These are phyloP conservation scores for Coniochaeta prunicola DNA, from an alignment of 2,329 filamentous ascomycete genomes.

Conservation along the genomic window DNA sequence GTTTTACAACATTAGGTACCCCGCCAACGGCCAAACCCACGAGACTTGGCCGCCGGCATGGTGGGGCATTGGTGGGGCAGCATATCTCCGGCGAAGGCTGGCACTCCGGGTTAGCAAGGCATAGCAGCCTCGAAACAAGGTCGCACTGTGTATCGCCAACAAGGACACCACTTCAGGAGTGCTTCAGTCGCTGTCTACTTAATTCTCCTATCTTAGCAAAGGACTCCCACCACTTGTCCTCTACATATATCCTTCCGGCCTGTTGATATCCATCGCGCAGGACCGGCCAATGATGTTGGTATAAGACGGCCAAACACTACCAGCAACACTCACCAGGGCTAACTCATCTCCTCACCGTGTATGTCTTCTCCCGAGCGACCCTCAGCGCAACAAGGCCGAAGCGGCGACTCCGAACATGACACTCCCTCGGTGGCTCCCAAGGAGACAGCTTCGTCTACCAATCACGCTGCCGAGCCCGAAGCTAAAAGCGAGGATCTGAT, in stretches of 20 bases:
- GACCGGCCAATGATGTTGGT: not conserved
- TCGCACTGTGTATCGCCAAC: not conserved
- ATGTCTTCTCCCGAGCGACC: slow-evolving; percentile 18
- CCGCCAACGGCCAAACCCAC: not conserved
- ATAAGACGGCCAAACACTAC: not conserved
- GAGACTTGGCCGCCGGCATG: not conserved
- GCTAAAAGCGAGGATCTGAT: not conserved
- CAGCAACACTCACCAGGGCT: not conserved
- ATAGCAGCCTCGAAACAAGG: not conserved
- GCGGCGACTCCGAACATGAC: slow-evolving; percentile 10
- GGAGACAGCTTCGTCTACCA: slow-evolving; percentile 3
- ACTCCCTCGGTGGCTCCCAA: slow-evolving; percentile 3
- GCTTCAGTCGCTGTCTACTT: not conserved
- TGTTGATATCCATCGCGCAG: not conserved
- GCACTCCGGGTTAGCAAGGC: too few species aligned
- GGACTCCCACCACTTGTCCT: too few species aligned
- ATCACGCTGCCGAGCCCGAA: not conserved
- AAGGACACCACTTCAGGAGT: not conserved
- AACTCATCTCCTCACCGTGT: slow-evolving; percentile 6
- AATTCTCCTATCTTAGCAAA: too few species aligned
- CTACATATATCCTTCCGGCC: too few species aligned
- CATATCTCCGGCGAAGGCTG: not conserved
- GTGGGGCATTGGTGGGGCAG: not conserved
- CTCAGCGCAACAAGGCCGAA: slow-evolving; percentile 9
- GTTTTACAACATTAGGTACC: too few species aligned